phyloP scores from a whole-genome alignment of 352 stramenopile species.

The Pythium diclinum region DNA sequence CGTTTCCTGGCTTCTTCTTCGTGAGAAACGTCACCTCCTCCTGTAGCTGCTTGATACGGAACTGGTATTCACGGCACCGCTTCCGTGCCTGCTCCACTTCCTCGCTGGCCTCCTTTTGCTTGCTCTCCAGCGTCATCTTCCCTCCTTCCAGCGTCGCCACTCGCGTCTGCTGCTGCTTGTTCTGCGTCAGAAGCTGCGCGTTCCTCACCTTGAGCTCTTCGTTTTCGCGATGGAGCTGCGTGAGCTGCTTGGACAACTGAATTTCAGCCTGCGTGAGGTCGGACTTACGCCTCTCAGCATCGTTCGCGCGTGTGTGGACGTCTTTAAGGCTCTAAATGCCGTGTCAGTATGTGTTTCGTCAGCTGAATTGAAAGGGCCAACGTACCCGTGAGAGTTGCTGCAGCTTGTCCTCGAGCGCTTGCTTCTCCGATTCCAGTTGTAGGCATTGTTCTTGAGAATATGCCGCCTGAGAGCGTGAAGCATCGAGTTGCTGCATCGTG shows the following conservation, averaged over 20 bases:
- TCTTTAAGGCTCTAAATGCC: slow-evolving; percentile 40
- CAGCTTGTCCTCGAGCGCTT: slow-evolving; percentile 43
- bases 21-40: slow-evolving; percentile 63
- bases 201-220: slow-evolving; percentile 47
- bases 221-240: slow-evolving; percentile 48
- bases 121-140: slow-evolving; percentile 31
- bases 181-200: slow-evolving; percentile 37
- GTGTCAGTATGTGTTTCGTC: background rate
- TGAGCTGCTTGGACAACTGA: slow-evolving; percentile 39
- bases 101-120: slow-evolving; percentile 35
- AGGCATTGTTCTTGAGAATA: slow-evolving; percentile 17
- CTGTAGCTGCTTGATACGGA: slow-evolving; percentile 65
- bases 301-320: slow-evolving; percentile 31
- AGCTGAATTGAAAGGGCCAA: slow-evolving; percentile 21
- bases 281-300: slow-evolving; percentile 41
- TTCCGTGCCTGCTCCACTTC: slow-evolving; percentile 54
- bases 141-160: slow-evolving; percentile 36
- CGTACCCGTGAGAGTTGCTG: slow-evolving; percentile 18
- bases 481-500: slow-evolving; percentile 12
- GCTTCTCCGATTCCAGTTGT: slow-evolving; percentile 35
- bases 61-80: slow-evolving; percentile 50
- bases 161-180: slow-evolving; percentile 49
- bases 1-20: slow-evolving; percentile 28
- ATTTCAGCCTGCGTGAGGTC: slow-evolving; percentile 36
- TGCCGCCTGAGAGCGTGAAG: background rate